Evolutionary conservation across 371 early-diverging fungal genomes (phyloP), one percentile per base, ranked within the genome.

Genomic region (Blakeslea trispora): DNA sequence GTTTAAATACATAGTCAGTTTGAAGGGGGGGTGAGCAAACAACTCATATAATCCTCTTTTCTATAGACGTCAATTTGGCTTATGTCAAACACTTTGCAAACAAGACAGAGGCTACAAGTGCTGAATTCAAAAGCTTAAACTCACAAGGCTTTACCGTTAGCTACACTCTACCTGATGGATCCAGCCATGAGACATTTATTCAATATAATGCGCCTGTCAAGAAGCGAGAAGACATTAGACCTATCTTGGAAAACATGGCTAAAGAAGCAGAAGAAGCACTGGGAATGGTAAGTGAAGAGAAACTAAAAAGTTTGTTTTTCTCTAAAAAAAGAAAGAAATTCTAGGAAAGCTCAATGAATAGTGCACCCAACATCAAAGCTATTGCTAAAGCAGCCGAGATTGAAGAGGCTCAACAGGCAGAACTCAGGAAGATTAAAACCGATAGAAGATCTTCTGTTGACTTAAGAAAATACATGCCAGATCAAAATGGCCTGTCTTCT

Each of bases 191-290:
- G n/a, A 55, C 59, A 1, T 66, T 61, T 31, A 75, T 75, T 19
- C 53, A 55, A 3, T 78, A 73, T 39, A 51, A 68, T 21, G 55
- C 61, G 17, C 75, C 75, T 15, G 48, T 75, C 19, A 55, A 66
- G 22, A 71, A 69, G 37, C 55, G 75, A 45, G 69, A 75, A 45
- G 66, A 78, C 6, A 69, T 78, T 31, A 64, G 79, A n/a, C 64
- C 68, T 11, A 74, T 75, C 2, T 54, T 78, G 24, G 74, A 78
- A 59, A 60, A 28, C 9, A 78, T 78, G 79, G 79, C 75, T 11
- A 70, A 72, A 45, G 79, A 78, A 62, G 75, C 79, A 7, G 79
- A 78, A 44, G 46, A 37, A 23, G 73, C 75, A 2, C 45, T 78
- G 17, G 78, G 75, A 17, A 45, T 72, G 57, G 72, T 72, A 72